These are phyloP conservation scores for Tausonia pullulans DNA, from an alignment of 1,284 basidiomycete species.

Conservation along the genomic window DNA sequence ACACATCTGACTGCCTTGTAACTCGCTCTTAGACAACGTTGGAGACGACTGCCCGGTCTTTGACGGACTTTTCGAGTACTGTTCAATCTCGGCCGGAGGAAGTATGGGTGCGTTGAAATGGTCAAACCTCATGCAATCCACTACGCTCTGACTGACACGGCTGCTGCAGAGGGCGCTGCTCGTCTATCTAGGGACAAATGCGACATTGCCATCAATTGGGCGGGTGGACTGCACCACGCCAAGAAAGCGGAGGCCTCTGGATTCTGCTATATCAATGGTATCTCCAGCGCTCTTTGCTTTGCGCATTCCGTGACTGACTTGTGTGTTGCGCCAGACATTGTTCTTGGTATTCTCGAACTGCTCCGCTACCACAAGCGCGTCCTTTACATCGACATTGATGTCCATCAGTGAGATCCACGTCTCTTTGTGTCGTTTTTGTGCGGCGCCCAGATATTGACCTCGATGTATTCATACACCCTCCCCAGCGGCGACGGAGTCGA, in stretches of 20 bases:
- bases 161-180: conserved; percentile 76
- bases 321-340: conserved; percentile 56
- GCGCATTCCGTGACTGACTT: neutral
- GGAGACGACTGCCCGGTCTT: conserved; percentile 98
- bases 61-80: conserved; percentile 95
- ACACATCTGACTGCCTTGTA: neutral
- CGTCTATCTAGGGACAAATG: conserved; percentile 92
- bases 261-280: conserved; percentile 97
- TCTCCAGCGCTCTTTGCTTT: conserved; percentile 19
- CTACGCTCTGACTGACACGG: neutral
- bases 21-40: conserved; percentile 51
- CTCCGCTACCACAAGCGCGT: conserved; percentile 88
- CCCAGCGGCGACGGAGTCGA: conserved; percentile 83
- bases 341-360: conserved; percentile 90
- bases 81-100: conserved; percentile 94
- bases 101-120: conserved; percentile 66
- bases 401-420: conserved; percentile 54
- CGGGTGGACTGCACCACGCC: conserved; percentile 92
- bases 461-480: no score
- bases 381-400: conserved; percentile 96
- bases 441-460: no score
- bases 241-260: conserved; percentile 98
- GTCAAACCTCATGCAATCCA: neutral
- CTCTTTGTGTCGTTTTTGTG: no score
- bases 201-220: conserved; percentile 98